phyloP scores from a whole-genome alignment of 2,329 filamentous ascomycete genomes.

The Hawksworthiomyces lignivorus region DNA sequence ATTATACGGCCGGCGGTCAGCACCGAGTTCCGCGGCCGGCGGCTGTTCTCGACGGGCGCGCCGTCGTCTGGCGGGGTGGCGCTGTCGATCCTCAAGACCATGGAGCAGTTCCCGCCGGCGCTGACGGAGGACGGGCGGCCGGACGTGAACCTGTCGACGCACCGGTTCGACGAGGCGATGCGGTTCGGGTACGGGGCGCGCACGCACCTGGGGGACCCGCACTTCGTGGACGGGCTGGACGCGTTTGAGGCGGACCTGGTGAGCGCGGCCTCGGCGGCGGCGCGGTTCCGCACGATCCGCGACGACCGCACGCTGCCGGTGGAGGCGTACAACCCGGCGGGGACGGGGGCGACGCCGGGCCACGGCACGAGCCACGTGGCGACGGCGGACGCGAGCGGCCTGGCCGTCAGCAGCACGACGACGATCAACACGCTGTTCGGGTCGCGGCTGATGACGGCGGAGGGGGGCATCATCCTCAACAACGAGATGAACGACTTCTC shows the following conservation, averaged over 20 bases:
- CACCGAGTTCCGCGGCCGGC: slow-evolving; percentile 62
- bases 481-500: slow-evolving; percentile 75
- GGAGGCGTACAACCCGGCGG: slow-evolving; percentile 60
- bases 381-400: slow-evolving; percentile 61
- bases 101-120: slow-evolving; percentile 64
- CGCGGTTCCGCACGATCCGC: slow-evolving; percentile 59
- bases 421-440: slow-evolving; percentile 87
- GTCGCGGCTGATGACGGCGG: slow-evolving; percentile 66
- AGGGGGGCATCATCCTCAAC: slow-evolving; percentile 75
- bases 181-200: slow-evolving; percentile 80
- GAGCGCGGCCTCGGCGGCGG: slow-evolving; percentile 46
- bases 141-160: slow-evolving; percentile 60
- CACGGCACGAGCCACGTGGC: slow-evolving; percentile 70
- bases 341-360: slow-evolving; percentile 10
- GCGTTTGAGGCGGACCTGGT: slow-evolving; percentile 63
- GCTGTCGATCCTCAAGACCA: slow-evolving; percentile 69
- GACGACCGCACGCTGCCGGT: slow-evolving; percentile 66
- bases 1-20: slow-evolving; percentile 51
- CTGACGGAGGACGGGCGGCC: slow-evolving; percentile 26
- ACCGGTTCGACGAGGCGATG: slow-evolving; percentile 81
- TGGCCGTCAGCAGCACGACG: slow-evolving; percentile 75
- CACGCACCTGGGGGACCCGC: slow-evolving; percentile 74
- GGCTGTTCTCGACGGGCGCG: slow-evolving; percentile 60
- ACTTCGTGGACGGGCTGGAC: slow-evolving; percentile 57
- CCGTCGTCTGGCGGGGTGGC: slow-evolving; percentile 74